phyloP scores from a whole-genome alignment of 73 alveolate genomes.

The Paramecium sexaurelia region DNA sequence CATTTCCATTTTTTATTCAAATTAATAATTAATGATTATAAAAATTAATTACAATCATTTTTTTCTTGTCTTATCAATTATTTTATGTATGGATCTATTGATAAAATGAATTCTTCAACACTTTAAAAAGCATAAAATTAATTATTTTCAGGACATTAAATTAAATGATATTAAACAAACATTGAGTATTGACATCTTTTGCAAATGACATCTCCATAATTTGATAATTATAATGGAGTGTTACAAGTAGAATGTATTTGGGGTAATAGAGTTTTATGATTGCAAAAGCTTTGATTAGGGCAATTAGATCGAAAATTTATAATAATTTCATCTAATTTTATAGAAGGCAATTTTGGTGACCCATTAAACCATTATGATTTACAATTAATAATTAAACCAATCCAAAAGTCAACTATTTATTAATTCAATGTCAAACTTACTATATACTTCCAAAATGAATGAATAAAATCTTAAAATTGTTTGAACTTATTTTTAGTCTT shows the following conservation, averaged over 20 bases:
- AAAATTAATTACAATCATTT: neutral
- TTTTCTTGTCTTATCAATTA: neutral
- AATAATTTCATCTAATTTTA: neutral
- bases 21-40: neutral
- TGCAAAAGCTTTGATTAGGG: neutral
- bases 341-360: neutral
- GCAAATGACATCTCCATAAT: neutral
- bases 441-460: neutral
- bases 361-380: neutral
- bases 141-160: neutral
- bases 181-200: neutral
- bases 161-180: neutral
- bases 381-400: neutral
- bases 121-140: neutral
- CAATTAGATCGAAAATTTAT: neutral
- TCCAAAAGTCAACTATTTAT: neutral
- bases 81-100: neutral
- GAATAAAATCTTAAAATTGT: neutral
- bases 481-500: neutral
- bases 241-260: constrained; percentile 18
- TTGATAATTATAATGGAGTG: neutral
- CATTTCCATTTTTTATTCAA: constrained; percentile 30
- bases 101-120: neutral
- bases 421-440: neutral
- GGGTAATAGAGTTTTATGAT: neutral